phyloP scores from a whole-genome alignment of 768 basidiomycete genomes.

The Auriscalpium microsporum region DNA sequence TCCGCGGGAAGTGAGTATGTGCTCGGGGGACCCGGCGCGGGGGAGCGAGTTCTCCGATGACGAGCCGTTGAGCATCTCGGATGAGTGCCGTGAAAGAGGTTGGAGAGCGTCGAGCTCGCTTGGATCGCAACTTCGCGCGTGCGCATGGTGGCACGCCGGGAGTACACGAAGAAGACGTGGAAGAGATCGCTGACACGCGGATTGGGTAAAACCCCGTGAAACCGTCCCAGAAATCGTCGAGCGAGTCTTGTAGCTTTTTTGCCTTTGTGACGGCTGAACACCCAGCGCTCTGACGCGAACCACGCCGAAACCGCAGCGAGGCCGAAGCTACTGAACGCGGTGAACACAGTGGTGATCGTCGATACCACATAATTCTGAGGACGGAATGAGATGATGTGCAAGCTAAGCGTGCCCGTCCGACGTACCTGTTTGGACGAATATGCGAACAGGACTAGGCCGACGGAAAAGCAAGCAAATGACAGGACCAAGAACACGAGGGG shows the following conservation, averaged over 20 bases:
- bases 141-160: neutral
- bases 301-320: constrained; percentile 63
- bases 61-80: neutral
- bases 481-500: constrained; percentile 78
- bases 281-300: constrained; percentile 66
- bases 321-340: constrained; percentile 64
- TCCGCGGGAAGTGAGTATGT: neutral
- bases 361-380: constrained; percentile 49
- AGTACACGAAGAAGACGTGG: neutral
- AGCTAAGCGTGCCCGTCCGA: neutral
- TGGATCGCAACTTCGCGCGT: constrained; percentile 4
- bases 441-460: constrained; percentile 68
- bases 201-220: constrained; percentile 8
- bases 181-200: constrained; percentile 1
- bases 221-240: constrained; percentile 33
- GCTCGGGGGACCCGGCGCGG: constrained; percentile 3
- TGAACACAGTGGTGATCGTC: constrained; percentile 69
- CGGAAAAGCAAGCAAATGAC: constrained; percentile 76
- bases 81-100: constrained; percentile 5
- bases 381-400: neutral
- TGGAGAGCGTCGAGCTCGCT: constrained; percentile 3
- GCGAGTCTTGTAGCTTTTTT: constrained; percentile 57
- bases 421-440: constrained; percentile 65
- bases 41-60: constrained; percentile 11
- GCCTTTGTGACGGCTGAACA: constrained; percentile 53